A percentile compares a stretch with the other conserved stretches of the same genome.
These are phyloP conservation scores for Moniliophthora roreri DNA, from an alignment of 1,284 basidiomycete genomes.

Conservation along the genomic window DNA sequence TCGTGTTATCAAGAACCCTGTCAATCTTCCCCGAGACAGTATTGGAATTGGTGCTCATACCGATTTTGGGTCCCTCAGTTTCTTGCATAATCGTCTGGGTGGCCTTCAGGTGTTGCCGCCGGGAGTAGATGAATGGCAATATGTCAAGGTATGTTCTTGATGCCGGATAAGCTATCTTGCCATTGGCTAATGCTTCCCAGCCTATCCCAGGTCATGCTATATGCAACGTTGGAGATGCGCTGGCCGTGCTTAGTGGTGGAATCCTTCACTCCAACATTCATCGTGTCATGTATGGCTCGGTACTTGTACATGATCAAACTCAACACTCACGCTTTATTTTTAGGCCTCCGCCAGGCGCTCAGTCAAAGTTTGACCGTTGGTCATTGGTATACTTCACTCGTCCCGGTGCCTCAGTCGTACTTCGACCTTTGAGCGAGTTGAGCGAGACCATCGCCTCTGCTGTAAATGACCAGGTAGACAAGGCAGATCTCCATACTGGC, in stretches of 20 bases:
- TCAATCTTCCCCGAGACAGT: constrained; percentile 28
- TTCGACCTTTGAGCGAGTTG: constrained; percentile 49
- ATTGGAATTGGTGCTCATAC: constrained; percentile 53
- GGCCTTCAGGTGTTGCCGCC: constrained; percentile 69
- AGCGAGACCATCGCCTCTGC: constrained; percentile 44
- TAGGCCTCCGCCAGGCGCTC: constrained; percentile 36
- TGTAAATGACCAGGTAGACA: constrained; percentile 31
- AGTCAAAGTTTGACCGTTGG: constrained; percentile 48
- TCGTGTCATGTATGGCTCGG: constrained; percentile 38
- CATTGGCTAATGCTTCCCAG: constrained; percentile 24
- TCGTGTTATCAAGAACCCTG: constrained; percentile 47
- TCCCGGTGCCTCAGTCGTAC: constrained; percentile 49
- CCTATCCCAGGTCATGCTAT: constrained; percentile 58
- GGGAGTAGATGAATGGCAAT: constrained; percentile 63
- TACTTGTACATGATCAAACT: too few species aligned
- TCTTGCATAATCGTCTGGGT: constrained; percentile 69
- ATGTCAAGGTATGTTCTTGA: constrained; percentile 50
- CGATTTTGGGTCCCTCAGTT: constrained; percentile 54
- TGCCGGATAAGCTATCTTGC: neutral
- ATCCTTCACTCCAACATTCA: constrained; percentile 49
- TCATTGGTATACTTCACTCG: constrained; percentile 65
- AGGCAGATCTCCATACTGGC: constrained; percentile 32
- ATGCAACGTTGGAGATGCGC: constrained; percentile 53
- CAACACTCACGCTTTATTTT: too few species aligned
- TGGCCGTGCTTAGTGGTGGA: constrained; percentile 49